Base-by-base conservation (phyloP, 2,329 filamentous ascomycete genomes). In the Paecilomyces variotii region DNA sequence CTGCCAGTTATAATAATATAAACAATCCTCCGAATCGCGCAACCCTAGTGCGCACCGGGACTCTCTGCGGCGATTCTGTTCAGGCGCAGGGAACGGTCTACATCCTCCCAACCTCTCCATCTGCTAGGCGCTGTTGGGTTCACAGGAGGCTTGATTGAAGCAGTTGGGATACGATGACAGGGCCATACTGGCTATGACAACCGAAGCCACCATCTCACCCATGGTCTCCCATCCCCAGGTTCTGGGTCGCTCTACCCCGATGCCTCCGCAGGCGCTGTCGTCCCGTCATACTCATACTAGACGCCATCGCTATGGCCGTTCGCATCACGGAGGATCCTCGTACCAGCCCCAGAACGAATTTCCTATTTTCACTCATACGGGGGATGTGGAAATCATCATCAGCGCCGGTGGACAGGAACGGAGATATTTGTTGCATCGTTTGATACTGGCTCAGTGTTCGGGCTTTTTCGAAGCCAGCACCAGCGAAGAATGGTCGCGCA, bases 331-430 rank as follows among this genome's bases (percentile, higher is more conserved):
- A 59, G 87, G 87, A 61, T 78, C 81, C 34, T 83, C 84, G 19
- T 86, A 87, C 68, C 77, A 85, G 26, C 84, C 89, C 50, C 88
- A 89, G 70, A 97, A 97, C 72, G 92, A 97, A 72, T 97, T 97
- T 67, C 93, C 93, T 25, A 79, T 95, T 70, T 97, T 97, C 75
- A 87, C 86, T 55, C 87, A 92, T 67, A 93, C 89, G 39, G 93
- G 93, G 69, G 92, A 97, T 74, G 91, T 97, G 68, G 93, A 97
- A 76, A 91, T 97, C 62, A 70, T 93, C 57, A 84, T 97, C 67
- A 83, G 82, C 69, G 82, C 84, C 12, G 83, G 88, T 56, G 64
- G 84, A 61, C 85, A 86, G 69, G 88, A 94, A 74, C 89, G 90
- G 70, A 83, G 89, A 61, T 97, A 97, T 72, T 81, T 97, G 53